Base-by-base conservation (phyloP, 495 filamentous ascomycete genomes). In the Xylaria palmicola region DNA sequence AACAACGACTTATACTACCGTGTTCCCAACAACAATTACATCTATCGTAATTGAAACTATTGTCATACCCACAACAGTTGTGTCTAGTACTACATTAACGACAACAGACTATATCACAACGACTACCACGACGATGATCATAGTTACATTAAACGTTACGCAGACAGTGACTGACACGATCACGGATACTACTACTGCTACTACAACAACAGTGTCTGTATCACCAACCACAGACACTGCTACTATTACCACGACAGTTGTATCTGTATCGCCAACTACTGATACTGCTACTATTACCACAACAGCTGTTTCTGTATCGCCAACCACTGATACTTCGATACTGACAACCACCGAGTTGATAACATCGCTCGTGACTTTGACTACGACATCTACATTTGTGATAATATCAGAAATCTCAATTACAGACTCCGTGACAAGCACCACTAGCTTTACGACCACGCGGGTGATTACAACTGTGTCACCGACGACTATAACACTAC, bases 11-110 rank as follows among this genome's bases (percentile, higher is more conserved):
- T 72, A 64, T n/a, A 73, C 67, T 8, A 66, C 71, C 12, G 34
- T 69, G 12, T 22, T 68, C 43, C 65, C 70, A 17, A 68, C 59
- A 37, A 67, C 70, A 6, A 68, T 62, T 1, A 71, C 68, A 3
- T 56, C 48, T 20, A 63, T 64, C 13, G 36, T 60, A 32, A 72
- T 65, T 15, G 56, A 48, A 20, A 73, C 68, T 36, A 68, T 61
- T 17, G 54, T 61, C 8, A 62, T 73, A 15, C 69, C 68, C 12
- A 71, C 65, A 34, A 82, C 67, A 12, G 72, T 72, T 12, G 32
- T 65, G 39, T 74, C 56, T 49, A 63, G 67, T 24, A 70, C 47
- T 17, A 62, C 53, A 41, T 55, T 51, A 39, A 74, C 47, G 43
- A 66, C 61, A 20, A 71, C 64, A 37, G 36, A 65, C 30, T 67